Evolutionary conservation across 2,329 filamentous ascomycete genomes (phyloP).

Genomic region (Microcyclosporella mali): DNA sequence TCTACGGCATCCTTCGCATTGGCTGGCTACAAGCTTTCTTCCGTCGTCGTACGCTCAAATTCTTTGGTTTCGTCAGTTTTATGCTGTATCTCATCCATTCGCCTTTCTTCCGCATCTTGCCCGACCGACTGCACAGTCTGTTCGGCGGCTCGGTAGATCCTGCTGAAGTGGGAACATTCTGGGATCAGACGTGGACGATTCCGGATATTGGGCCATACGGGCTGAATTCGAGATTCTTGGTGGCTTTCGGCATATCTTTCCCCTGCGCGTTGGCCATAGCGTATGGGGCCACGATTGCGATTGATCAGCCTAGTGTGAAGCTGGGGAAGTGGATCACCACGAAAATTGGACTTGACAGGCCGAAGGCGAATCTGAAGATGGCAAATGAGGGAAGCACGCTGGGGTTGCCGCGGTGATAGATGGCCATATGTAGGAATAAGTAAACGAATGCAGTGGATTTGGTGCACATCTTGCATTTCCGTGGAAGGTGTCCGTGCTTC

Average conservation of each 20-base stretch:
- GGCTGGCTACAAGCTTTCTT: slow-evolving; percentile 46
- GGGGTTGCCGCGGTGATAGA: no score
- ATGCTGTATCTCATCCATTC: slow-evolving; percentile 58
- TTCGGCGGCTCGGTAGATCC: slow-evolving; percentile 37
- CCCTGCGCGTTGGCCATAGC: slow-evolving; percentile 51
- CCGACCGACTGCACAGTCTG: slow-evolving; percentile 48
- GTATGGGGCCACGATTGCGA: slow-evolving; percentile 51
- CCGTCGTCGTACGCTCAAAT: slow-evolving; percentile 47
- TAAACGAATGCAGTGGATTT: no score
- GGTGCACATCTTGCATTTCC: no score
- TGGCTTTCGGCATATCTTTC: slow-evolving; percentile 52
- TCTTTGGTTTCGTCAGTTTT: slow-evolving; percentile 56
- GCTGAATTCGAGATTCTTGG: slow-evolving; percentile 49
- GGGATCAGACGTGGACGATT: slow-evolving; percentile 49
- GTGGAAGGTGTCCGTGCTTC: no score
- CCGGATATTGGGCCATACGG: slow-evolving; percentile 48
- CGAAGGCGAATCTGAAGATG: background rate
- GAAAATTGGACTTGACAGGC: slow-evolving; percentile 7
- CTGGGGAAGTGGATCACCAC: slow-evolving; percentile 52
- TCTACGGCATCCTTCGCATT: slow-evolving; percentile 46
- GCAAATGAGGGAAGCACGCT: background rate
- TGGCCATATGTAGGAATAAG: no score
- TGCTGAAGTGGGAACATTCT: slow-evolving; percentile 37
- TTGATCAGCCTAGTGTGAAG: slow-evolving; percentile 51
- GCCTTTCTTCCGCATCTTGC: slow-evolving; percentile 48